Base-by-base conservation (phyloP, 2,329 filamentous ascomycete genomes). In the Paecilomyces dactylethromorphus region DNA sequence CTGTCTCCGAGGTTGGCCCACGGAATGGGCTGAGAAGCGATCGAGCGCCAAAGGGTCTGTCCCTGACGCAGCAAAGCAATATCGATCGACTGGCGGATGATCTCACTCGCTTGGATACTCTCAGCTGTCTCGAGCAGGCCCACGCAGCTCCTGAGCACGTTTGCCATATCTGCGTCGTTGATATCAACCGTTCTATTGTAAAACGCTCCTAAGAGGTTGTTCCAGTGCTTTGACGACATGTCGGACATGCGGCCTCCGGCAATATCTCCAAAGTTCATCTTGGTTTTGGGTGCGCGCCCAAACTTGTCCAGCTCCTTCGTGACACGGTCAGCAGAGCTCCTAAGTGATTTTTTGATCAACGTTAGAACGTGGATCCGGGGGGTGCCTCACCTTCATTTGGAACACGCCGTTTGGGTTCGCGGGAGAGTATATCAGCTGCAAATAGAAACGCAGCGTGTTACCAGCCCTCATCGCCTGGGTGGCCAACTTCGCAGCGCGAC, bases 1-100 rank as follows among this genome's bases (percentile, higher is more conserved):
- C 76, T 77, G 50, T 69, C 64, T 7, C 73, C 77, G 54, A 82
- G 74, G 15, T 74, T 69, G 12, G 78, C 68, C 82, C 81, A 84
- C 0, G 64, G 67, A 13, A 72, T 62, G 0, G 82, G 79, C 32
- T 72, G 71, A 21, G 63, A 60, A 11, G 76, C 65, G 59, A 84
- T 79, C 5, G 75, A 71, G 13, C 68, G 71, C 66, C 76, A 81
- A 7, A 84, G 71, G 5, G 68, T 64, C 60, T 81, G 78, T 21
- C 78, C 78, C 33, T 78, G 75, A 55, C 76, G 74, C 57, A 81
- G 67, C 2, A 84, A 74, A 1, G 77, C 75, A 35, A 78, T 74
- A 59, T 82, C 79, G 59, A 84, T 74, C 3, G 74, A 68, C 26
- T 76, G 75, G 54, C 74, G 72, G 60, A 84, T 70, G 54, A 76